phyloP scores from a whole-genome alignment of 2,329 filamentous ascomycete species.

The Cladophialophora carrionii region DNA sequence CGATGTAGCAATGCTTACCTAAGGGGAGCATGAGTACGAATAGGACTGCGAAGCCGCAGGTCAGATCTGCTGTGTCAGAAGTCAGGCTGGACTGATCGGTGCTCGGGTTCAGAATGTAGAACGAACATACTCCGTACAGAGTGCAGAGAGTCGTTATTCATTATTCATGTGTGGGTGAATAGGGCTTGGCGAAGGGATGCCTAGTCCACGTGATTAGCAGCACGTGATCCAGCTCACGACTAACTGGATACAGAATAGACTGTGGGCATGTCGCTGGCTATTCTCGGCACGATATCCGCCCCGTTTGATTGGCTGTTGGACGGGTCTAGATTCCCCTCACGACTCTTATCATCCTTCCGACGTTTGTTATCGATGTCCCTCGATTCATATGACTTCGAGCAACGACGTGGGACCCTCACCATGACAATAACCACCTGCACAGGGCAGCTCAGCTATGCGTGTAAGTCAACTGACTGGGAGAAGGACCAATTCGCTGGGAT shows the following conservation, averaged over 20 bases:
- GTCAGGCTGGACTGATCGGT: too few species aligned
- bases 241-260: background rate
- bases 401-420: background rate
- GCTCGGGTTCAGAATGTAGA: too few species aligned
- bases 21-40: too few species aligned
- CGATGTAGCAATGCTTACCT: too few species aligned
- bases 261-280: background rate
- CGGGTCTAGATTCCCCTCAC: background rate
- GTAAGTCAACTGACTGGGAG: constrained; percentile 24
- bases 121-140: too few species aligned
- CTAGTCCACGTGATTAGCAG: too few species aligned
- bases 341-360: background rate
- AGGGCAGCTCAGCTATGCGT: constrained; percentile 9
- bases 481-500: constrained; percentile 37
- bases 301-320: background rate
- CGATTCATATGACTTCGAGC: background rate
- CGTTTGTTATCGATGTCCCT: background rate
- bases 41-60: too few species aligned
- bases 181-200: too few species aligned
- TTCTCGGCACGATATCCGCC: background rate
- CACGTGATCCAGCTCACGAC: too few species aligned
- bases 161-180: too few species aligned
- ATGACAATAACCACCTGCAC: constrained; percentile 15
- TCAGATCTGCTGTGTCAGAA: too few species aligned
- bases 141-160: background rate